Base-by-base conservation (phyloP, 768 basidiomycete species). In the Russula abietina region DNA sequence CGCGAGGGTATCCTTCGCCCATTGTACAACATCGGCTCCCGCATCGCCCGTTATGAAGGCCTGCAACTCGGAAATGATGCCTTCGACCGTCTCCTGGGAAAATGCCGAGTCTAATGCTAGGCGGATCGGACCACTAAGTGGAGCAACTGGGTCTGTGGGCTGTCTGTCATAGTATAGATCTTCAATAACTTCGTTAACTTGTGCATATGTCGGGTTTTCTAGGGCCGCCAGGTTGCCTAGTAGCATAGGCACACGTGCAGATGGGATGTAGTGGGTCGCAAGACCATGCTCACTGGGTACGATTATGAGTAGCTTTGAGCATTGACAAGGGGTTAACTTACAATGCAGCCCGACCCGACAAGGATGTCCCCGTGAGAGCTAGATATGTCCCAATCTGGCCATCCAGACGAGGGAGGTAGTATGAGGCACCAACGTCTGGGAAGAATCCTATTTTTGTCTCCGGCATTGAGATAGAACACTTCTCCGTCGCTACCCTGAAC, bases 301-400 rank as follows among this genome's bases (percentile, higher is more conserved):
- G 67, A 54, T 62, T 55, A 12, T 62, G 24, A 49, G 39, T 3
- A 12, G 28, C 9, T n/a, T 50, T 24, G 28, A 4, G 14, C 17
- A 11, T 30, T 16, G 43, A 24, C 33, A 28, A 46, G 10, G 33
- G 22, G 36, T 10, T 9, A 33, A 30, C 91, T 78, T 68, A 93
- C 93, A 91, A 96, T 52, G 89, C 91, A 10, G 85, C 89, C 67
- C 93, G 82, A 6, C 96, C 97, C 45, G 70, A 78, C 58, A 98
- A 61, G 0, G 77, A 77, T 51, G 86, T 82, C 7, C 87, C 85
- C 10, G 95, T 98, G 67, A 99, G 75, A 12, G 86, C 92, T 48
- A 98, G 83, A 77, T 96, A 99, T n/a, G 93, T 89, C 46, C 97
- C 97, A 50, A 98, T 71, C 67, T 93, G 80, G 12, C 97, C 97